Conservation (phyloP, 179 eudicot genomes). For the Camellia oleifera region DNA sequence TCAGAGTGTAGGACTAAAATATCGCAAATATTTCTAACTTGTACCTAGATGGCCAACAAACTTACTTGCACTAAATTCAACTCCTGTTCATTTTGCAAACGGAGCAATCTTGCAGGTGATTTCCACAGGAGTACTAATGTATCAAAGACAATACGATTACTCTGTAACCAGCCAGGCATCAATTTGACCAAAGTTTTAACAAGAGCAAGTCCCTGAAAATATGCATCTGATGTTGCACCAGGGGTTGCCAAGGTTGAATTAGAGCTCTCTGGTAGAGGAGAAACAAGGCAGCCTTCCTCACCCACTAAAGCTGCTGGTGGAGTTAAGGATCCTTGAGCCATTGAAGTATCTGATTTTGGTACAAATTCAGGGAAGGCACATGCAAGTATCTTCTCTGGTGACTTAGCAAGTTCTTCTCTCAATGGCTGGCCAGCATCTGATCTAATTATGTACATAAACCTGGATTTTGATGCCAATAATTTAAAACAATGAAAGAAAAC, state of each 20-base stretch:
- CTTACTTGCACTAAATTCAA: no score
- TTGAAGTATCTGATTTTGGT: constrained; percentile 56
- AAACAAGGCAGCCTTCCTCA: constrained; percentile 46
- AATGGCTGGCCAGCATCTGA: constrained; percentile 98
- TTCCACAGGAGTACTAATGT: no score
- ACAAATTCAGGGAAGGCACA: constrained; percentile 71
- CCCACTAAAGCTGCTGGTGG: constrained; percentile 39
- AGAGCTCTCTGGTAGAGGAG: constrained; percentile 64
- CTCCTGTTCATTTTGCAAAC: no score
- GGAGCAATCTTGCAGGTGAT: no score
- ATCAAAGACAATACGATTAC: no score
- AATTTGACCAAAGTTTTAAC: no score
- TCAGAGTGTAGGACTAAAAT: no score
- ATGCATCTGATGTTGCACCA: no score
- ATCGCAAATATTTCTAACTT: no score
- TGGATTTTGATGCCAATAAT: constrained; percentile 27
- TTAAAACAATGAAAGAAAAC: not conserved
- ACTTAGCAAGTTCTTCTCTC: constrained; percentile 97
- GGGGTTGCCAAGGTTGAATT: constrained; percentile 35
- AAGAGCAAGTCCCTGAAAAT: no score
- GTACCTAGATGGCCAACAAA: no score
- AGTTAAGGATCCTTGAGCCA: constrained; percentile 51
- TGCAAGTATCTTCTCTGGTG: constrained; percentile 83
- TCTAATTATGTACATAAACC: constrained; percentile 93
- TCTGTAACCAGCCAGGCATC: no score